A percentile compares a stretch with the other conserved stretches of the same genome.
These are phyloP conservation scores for Barnettozyma californica DNA, from an alignment of 805 yeast species.

Conservation along the genomic window DNA sequence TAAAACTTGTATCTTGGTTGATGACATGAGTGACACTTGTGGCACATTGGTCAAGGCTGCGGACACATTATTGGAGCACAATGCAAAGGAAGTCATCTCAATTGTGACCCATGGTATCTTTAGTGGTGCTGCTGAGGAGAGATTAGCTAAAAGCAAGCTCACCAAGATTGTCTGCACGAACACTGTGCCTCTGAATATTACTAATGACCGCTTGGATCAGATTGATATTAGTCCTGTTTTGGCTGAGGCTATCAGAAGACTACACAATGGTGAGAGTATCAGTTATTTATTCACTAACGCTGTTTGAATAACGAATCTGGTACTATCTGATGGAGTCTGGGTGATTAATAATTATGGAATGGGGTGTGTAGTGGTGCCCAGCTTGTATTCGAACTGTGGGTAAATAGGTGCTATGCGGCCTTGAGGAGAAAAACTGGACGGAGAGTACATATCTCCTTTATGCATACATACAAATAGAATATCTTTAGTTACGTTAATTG, in stretches of 20 bases:
- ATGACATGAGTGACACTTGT: conserved; percentile 98
- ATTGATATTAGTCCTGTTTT: conserved; percentile 82
- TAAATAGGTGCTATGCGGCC: neutral
- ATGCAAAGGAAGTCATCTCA: conserved; percentile 84
- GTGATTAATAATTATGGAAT: no score
- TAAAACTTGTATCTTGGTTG: conserved; percentile 80
- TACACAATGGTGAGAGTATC: conserved; percentile 95
- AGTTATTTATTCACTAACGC: conserved; percentile 79
- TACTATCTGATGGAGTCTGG: neutral
- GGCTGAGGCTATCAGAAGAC: conserved; percentile 90
- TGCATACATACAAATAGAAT: neutral
- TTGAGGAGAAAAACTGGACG: neutral
- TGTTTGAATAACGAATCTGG: neutral
- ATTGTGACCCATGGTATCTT: conserved; percentile 95
- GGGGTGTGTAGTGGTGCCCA: no score
- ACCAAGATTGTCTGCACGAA: conserved; percentile 84
- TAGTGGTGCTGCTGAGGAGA: conserved; percentile 76
- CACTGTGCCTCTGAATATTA: conserved; percentile 78
- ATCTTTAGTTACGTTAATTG: neutral
- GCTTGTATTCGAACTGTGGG: no score
- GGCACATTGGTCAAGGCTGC: conserved; percentile 96
- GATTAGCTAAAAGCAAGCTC: conserved; percentile 61
- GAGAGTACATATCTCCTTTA: neutral
- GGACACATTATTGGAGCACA: conserved; percentile 71
- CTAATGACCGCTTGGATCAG: conserved; percentile 58